Evolutionary conservation across 164 flowering plant genomes (phyloP).

Genomic region (Vitis rupestris): DNA sequence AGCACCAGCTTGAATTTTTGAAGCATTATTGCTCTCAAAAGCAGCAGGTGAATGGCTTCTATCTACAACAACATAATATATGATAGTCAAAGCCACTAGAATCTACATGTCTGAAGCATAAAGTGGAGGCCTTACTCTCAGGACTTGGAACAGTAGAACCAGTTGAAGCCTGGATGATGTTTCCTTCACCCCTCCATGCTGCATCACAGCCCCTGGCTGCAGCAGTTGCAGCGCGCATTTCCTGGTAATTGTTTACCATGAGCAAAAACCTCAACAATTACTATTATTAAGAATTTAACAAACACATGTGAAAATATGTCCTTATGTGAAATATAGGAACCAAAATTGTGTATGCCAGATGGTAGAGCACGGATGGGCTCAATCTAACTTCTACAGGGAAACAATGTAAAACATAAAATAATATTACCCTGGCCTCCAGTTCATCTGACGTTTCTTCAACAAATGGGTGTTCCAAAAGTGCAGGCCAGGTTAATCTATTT

Average conservation of each 20-base stretch:
- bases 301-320: too few species aligned
- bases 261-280: conserved; percentile 4
- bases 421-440: conserved; percentile 55
- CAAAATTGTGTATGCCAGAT: too few species aligned
- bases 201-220: conserved; percentile 45
- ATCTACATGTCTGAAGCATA: not conserved
- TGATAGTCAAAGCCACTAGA: conserved; percentile 7
- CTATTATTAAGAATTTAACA: too few species aligned
- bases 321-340: too few species aligned
- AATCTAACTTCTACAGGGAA: not conserved
- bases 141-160: conserved; percentile 35
- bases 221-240: conserved; percentile 39
- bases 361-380: too few species aligned
- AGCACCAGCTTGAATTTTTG: conserved; percentile 22
- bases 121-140: conserved; percentile 32
- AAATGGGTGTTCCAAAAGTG: conserved; percentile 94
- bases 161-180: conserved; percentile 23
- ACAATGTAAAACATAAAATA: not conserved
- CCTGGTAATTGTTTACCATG: conserved; percentile 41
- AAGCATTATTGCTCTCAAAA: conserved; percentile 23
- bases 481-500: conserved; percentile 89
- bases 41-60: conserved; percentile 29
- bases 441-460: conserved; percentile 70
- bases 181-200: conserved; percentile 52
- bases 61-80: conserved; percentile 27